Percentiles rank a stretch among this genome's conserved stretches.
These are phyloP conservation scores for Apophysomyces ossiformis DNA, from an alignment of 371 early-diverging fungal species.

Conservation along the genomic window DNA sequence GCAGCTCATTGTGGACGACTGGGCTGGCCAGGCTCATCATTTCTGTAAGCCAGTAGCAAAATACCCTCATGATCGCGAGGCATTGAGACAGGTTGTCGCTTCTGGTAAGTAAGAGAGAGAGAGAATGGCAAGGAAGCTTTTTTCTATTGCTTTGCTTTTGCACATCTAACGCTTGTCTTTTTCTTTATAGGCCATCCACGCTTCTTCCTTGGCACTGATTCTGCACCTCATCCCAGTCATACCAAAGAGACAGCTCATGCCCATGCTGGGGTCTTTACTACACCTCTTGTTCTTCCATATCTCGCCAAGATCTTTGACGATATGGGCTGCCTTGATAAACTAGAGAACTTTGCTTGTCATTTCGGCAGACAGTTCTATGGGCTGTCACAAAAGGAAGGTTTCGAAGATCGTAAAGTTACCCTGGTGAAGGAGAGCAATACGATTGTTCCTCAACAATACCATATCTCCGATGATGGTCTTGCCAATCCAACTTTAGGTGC, in stretches of 20 bases:
- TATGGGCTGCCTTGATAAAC: constrained; percentile 80
- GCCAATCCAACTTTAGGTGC: constrained; percentile 54
- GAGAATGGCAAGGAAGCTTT: too few species aligned
- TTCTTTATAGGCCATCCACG: constrained; percentile 77
- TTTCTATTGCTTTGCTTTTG: too few species aligned
- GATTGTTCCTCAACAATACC: constrained; percentile 61
- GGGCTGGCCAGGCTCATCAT: constrained; percentile 95
- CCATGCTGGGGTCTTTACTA: constrained; percentile 93
- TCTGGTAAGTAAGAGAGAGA: constrained; percentile 51
- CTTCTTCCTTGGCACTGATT: constrained; percentile 97
- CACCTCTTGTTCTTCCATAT: constrained; percentile 83
- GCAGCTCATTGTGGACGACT: constrained; percentile 91
- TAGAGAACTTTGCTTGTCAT: constrained; percentile 83
- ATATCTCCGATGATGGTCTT: constrained; percentile 50
- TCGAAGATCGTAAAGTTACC: constrained; percentile 55
- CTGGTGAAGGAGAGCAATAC: constrained; percentile 56
- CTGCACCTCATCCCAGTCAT: constrained; percentile 92
- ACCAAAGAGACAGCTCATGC: constrained; percentile 86
- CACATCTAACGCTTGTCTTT: neutral
- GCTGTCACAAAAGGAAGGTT: constrained; percentile 57
- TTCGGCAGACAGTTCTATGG: constrained; percentile 88
- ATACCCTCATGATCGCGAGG: constrained; percentile 90
- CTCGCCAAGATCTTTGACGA: constrained; percentile 88
- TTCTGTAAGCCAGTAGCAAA: constrained; percentile 99
- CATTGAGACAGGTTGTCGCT: constrained; percentile 84